Base-by-base conservation (phyloP, 179 eudicot genomes). In the Amaranthus tricolor region DNA sequence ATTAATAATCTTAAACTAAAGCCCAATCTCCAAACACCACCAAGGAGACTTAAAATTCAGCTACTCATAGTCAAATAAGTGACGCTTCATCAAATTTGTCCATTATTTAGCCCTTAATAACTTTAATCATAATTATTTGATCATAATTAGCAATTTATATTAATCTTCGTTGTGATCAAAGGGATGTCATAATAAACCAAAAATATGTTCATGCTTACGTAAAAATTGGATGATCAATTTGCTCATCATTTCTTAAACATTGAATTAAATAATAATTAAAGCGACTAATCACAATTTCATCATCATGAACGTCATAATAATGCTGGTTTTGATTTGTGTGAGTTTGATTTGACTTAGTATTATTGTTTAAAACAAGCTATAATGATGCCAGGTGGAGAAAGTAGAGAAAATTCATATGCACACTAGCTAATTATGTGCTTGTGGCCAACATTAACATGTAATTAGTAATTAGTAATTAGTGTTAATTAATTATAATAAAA, bases 241-340 rank as follows among this genome's bases (percentile, higher is more conserved):
- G 15, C 31, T 50, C 13, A 65, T 65, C 31, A 66, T 8, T 47
- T 47, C 53, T 65, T n/a, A 65, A 17, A 21, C 12, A 51, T 62
- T 16, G 66, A 12, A 63, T 64, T 64, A 74, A 74, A 65, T 64
- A 55, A 74, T 74, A 71, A 74, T 74, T 65, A 65, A 54, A n/a
- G 53, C 21, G 53, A 44, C 12, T 64, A 52, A 54, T 62, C 56
- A 16, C 7, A 62, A 8, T 16, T 24, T 73, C 62, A 47, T 56
- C 61, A 74, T 74, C 72, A 44, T 74, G 20, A 74, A 15, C 74
- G 50, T 70, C 24, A 20, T 47, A 65, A 12, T 55, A 49, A n/a
- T 64, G 5, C 40, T 59, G 43, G 60, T 59, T 21, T 44, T 71
- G 45, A 52, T 14, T 11, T 21, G 13, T 19, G 13, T 3, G 8